Evolutionary conservation across 768 basidiomycete genomes (phyloP).

Genomic region (Strobilomyces dryophilus): DNA sequence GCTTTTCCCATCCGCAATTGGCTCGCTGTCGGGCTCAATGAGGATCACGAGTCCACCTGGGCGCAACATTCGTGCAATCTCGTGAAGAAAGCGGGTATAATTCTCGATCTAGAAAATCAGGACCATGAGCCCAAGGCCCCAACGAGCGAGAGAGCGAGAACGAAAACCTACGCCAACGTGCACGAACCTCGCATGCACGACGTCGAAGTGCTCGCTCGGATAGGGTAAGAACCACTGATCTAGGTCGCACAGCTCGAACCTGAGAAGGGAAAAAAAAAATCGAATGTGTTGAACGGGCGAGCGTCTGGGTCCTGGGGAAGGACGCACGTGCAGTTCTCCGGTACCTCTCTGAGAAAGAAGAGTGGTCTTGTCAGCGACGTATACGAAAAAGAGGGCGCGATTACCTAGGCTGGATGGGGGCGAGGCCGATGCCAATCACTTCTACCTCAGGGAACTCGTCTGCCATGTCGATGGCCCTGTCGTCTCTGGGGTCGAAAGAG

Average conservation of each 20-base stretch:
- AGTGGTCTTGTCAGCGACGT: conserved; percentile 8
- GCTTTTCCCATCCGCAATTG: conserved; percentile 43
- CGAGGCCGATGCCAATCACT: conserved; percentile 67
- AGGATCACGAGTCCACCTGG: conserved; percentile 68
- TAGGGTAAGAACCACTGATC: conserved; percentile 60
- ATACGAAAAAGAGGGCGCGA: conserved; percentile 7
- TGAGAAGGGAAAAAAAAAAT: conserved; percentile 26
- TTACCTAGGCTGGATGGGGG: conserved; percentile 69
- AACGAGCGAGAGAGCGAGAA: conserved; percentile 1
- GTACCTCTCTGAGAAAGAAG: conserved; percentile 46
- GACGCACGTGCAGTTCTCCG: conserved; percentile 70
- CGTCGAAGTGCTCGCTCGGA: conserved; percentile 57
- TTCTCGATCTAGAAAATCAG: conserved; percentile 47
- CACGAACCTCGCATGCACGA: conserved; percentile 67
- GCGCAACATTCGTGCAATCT: conserved; percentile 62
- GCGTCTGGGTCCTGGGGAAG: background rate
- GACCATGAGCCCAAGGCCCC: background rate
- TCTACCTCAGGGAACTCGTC: conserved; percentile 66
- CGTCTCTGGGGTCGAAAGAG: background rate
- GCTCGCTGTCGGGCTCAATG: conserved; percentile 57
- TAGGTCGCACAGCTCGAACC: conserved; percentile 70
- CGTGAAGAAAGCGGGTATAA: conserved; percentile 55
- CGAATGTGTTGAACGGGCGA: background rate
- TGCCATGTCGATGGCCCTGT: conserved; percentile 70
- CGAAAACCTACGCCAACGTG: conserved; percentile 47